These are phyloP conservation scores for Alternaria atra DNA, from an alignment of 2,329 filamentous ascomycete species.

Conservation along the genomic window DNA sequence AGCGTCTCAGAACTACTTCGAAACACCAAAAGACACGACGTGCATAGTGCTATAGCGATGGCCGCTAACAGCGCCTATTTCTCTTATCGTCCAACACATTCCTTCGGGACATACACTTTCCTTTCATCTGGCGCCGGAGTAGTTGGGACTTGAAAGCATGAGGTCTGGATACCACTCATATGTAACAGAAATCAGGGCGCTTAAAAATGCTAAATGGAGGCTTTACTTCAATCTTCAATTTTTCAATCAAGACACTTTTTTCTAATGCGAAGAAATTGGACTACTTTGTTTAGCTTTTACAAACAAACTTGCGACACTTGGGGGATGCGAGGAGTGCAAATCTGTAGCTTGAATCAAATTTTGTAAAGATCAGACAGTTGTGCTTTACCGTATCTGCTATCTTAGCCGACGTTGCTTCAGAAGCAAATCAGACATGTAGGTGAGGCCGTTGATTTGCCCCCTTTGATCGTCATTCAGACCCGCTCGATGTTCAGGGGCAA, in stretches of 20 bases:
- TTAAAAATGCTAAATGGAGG: conserved; percentile 9
- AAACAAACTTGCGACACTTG: conserved; percentile 5
- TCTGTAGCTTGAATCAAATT: conserved; percentile 13
- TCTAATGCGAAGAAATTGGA: conserved; percentile 9
- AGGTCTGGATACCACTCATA: conserved; percentile 39
- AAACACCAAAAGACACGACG: conserved; percentile 1
- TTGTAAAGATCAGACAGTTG: conserved; percentile 3
- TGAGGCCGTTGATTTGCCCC: conserved; percentile 4
- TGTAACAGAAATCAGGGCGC: conserved; percentile 24
- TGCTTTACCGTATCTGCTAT: not conserved
- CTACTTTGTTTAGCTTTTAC: conserved; percentile 9
- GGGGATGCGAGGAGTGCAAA: conserved; percentile 1
- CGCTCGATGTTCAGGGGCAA: conserved; percentile 4
- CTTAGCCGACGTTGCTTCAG: not conserved
- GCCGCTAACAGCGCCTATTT: conserved; percentile 13
- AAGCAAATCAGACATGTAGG: not conserved
- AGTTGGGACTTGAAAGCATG: conserved; percentile 21
- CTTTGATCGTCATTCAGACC: not conserved
- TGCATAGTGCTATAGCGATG: not conserved
- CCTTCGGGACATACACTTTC: conserved; percentile 19
- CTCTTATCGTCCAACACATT: conserved; percentile 29
- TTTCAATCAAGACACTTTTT: conserved; percentile 5
- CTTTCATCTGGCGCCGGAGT: conserved; percentile 27
- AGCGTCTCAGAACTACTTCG: not conserved
- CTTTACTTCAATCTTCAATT: not conserved